Conservation (phyloP, 257 asterid species). For the Ballota nigra region DNA sequence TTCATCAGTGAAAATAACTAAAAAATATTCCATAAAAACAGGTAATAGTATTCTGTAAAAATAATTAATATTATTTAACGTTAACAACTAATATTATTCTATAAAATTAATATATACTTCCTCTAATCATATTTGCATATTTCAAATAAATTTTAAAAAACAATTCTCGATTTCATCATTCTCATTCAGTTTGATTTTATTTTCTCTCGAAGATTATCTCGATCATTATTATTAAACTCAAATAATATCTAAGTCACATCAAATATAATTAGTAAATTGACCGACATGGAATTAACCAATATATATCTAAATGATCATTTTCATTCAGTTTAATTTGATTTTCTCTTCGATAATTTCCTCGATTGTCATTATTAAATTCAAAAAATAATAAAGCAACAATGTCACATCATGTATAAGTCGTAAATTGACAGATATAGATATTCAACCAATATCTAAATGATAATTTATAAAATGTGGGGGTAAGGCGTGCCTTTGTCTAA, state of each 20-base stretch:
- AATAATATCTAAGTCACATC: not conserved
- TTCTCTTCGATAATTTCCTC: no score
- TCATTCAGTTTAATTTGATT: not conserved
- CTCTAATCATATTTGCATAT: not conserved
- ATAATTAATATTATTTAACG: no score
- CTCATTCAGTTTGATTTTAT: not conserved
- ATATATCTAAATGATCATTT: not conserved
- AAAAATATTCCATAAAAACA: no score
- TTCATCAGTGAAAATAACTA: no score
- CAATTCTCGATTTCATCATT: no score
- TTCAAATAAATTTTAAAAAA: not conserved
- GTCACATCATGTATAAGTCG: not conserved
- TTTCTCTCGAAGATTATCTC: not conserved
- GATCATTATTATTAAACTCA: not conserved
- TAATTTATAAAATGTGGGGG: not conserved
- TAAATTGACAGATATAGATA: not conserved
- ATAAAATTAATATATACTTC: no score
- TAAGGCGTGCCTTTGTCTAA: not conserved
- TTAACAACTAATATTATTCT: no score
- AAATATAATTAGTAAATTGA: not conserved
- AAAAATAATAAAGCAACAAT: no score
- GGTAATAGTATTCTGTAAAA: no score
- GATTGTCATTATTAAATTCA: not conserved
- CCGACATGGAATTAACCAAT: not conserved
- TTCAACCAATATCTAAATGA: not conserved